These are phyloP conservation scores for Parathielavia appendiculata DNA, from an alignment of 495 filamentous ascomycete genomes.

Conservation along the genomic window DNA sequence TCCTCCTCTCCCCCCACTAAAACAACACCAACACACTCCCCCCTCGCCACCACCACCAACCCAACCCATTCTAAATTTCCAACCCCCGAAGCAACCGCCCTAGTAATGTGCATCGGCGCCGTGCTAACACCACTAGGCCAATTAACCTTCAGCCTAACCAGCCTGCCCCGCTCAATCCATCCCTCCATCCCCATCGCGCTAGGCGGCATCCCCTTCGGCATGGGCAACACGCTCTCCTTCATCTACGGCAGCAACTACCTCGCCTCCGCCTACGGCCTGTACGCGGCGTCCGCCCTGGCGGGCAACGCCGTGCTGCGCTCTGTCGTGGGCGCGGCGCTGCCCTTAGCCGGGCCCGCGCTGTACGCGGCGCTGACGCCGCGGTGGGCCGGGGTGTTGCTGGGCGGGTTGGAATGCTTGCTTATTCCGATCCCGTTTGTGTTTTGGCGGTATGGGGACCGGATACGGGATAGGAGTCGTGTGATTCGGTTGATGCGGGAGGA, in stretches of 20 bases:
- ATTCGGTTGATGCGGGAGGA: slow-evolving; percentile 69
- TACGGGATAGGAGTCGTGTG: slow-evolving; percentile 59
- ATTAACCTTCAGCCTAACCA: slow-evolving; percentile 79
- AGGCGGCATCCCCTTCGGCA: slow-evolving; percentile 74
- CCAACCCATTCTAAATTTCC: too few species aligned
- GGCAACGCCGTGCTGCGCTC: slow-evolving; percentile 70
- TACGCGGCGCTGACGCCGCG: slow-evolving; percentile 61
- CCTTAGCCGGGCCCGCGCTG: slow-evolving; percentile 68
- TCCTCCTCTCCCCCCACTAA: slow-evolving; percentile 63
- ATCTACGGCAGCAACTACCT: slow-evolving; percentile 78
- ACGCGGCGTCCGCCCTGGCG: slow-evolving; percentile 69
- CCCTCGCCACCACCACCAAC: too few species aligned
- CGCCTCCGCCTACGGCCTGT: slow-evolving; percentile 70
- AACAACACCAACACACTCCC: slow-evolving; percentile 61
- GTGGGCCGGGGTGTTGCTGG: slow-evolving; percentile 75
- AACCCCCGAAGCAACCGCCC: slow-evolving; percentile 69
- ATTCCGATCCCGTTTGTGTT: slow-evolving; percentile 79
- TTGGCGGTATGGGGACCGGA: slow-evolving; percentile 66
- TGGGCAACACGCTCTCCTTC: slow-evolving; percentile 71
- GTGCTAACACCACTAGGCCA: slow-evolving; percentile 65
- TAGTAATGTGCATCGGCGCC: slow-evolving; percentile 64
- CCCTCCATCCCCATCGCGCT: slow-evolving; percentile 70
- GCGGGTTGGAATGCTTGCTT: slow-evolving; percentile 59
- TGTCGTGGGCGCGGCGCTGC: slow-evolving; percentile 62
- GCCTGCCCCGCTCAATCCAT: slow-evolving; percentile 62